These are phyloP conservation scores for Komagataella mondaviorum DNA, from an alignment of 805 yeast species.

Conservation along the genomic window DNA sequence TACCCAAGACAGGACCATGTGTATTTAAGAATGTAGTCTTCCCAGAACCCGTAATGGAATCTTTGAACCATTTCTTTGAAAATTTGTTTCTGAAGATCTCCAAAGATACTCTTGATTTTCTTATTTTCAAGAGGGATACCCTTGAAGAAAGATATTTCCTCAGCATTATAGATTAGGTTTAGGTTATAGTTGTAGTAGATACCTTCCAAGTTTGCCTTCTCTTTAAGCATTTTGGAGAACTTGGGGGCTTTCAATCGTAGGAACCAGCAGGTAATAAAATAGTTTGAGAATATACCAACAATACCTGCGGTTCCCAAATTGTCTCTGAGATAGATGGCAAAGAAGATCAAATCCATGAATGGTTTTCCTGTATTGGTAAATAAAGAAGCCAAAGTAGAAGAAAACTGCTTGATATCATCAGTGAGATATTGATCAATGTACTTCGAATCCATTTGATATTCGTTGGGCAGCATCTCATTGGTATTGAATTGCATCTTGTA, in stretches of 20 bases:
- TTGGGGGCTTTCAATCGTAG: conserved; percentile 71
- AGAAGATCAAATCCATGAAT: conserved; percentile 70
- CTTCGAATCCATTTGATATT: conserved; percentile 25
- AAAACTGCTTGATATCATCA: conserved; percentile 69
- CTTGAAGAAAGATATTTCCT: conserved; percentile 88
- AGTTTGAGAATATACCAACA: conserved; percentile 68
- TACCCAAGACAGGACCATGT: conserved; percentile 97
- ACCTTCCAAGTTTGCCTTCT: conserved; percentile 72
- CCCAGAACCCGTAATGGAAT: conserved; percentile 59
- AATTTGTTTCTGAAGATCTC: conserved; percentile 27
- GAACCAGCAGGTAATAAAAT: conserved; percentile 64
- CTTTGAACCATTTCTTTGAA: conserved; percentile 35
- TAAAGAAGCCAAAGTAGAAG: conserved; percentile 68
- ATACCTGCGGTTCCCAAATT: conserved; percentile 83
- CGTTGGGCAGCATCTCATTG: conserved; percentile 17
- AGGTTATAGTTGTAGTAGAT: conserved; percentile 78
- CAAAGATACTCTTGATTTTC: conserved; percentile 48
- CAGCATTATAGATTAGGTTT: conserved; percentile 77
- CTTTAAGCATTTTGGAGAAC: conserved; percentile 65
- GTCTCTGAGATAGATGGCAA: conserved; percentile 71
- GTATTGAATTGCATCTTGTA: conserved; percentile 64
- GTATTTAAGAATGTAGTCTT: conserved; percentile 79
- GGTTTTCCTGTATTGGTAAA: conserved; percentile 91
- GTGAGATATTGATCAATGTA: conserved; percentile 83
- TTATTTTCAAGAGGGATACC: conserved; percentile 70